These are phyloP conservation scores for Botrytis paeoniae DNA, from an alignment of 2,329 filamentous ascomycete species.

Conservation along the genomic window DNA sequence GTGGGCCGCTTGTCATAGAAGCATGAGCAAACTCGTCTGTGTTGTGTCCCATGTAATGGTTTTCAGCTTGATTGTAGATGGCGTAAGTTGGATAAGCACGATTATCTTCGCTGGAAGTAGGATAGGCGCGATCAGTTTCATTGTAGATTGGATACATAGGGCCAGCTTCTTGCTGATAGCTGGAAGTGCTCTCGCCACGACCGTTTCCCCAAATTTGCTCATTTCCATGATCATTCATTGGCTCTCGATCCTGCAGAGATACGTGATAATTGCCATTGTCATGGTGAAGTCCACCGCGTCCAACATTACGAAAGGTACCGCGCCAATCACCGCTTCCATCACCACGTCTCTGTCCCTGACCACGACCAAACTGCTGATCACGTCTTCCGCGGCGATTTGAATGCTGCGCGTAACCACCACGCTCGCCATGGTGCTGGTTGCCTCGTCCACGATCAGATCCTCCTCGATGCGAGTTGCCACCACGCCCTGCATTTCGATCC, in stretches of 20 bases:
- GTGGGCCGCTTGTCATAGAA: background rate
- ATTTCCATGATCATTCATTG: background rate
- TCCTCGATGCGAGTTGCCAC: background rate
- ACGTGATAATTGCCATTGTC: background rate
- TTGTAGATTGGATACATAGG: background rate
- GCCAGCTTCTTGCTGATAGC: background rate
- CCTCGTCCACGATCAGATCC: background rate
- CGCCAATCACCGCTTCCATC: background rate
- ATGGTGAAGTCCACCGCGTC: background rate
- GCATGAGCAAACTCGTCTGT: background rate
- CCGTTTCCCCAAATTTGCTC: background rate
- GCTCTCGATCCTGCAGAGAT: background rate
- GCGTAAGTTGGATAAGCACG: background rate
- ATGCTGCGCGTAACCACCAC: background rate
- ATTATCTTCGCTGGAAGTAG: background rate
- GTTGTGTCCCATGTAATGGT: background rate
- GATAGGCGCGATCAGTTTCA: background rate
- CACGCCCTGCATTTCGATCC: background rate
- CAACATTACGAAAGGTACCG: background rate
- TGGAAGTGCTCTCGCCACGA: background rate
- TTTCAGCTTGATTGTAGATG: background rate
- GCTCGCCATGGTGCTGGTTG: background rate
- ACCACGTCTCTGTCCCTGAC: background rate
- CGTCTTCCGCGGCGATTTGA: slow-evolving; percentile 3
- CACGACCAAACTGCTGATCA: background rate